These are phyloP conservation scores for Inga leiocalycina DNA, from an alignment of 306 rosid genomes.

Conservation along the genomic window DNA sequence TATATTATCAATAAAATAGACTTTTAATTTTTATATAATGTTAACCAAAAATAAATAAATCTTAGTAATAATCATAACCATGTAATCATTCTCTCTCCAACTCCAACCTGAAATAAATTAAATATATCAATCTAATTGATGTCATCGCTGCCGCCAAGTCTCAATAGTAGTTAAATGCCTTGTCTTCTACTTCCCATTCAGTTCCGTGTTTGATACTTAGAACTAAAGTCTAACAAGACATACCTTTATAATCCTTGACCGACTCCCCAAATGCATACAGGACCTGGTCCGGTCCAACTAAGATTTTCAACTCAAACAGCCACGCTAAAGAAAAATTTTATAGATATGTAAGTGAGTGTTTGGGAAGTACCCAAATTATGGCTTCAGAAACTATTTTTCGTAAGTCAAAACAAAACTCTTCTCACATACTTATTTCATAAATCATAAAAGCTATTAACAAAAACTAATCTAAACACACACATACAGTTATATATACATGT, in stretches of 20 bases:
- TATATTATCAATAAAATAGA: too few species aligned
- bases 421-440: too few species aligned
- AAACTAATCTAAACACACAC: too few species aligned
- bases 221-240: background rate
- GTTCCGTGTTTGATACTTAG: background rate
- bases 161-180: background rate
- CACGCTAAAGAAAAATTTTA: background rate
- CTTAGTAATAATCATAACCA: background rate
- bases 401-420: too few species aligned
- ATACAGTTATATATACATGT: too few species aligned
- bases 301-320: background rate
- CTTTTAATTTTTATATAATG: background rate
- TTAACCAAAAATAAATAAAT: background rate
- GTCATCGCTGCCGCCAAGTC: background rate
- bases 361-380: too few species aligned
- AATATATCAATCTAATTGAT: background rate
- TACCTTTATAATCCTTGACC: background rate
- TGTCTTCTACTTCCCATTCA: background rate
- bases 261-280: background rate
- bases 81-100: background rate
- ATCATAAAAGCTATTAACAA: too few species aligned
- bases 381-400: too few species aligned
- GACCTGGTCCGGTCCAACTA: background rate
- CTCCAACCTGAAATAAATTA: background rate
- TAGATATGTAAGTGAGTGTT: too few species aligned